These are phyloP conservation scores for Boletales sp. DNA, from an alignment of 768 basidiomycete genomes.

Conservation along the genomic window DNA sequence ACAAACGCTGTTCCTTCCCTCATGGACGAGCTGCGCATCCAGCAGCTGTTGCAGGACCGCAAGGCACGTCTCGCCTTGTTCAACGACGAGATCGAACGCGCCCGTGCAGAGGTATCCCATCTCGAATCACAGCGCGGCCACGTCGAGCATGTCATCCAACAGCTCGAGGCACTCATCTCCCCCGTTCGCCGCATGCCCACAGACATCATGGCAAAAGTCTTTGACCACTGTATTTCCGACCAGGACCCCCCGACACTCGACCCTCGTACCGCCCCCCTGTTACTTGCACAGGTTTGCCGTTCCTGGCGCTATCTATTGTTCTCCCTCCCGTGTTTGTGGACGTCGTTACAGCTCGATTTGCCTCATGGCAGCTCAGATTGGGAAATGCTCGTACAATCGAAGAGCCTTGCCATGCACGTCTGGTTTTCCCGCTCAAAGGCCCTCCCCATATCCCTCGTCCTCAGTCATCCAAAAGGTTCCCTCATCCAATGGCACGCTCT, in stretches of 20 bases:
- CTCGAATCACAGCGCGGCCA: slow-evolving; percentile 17
- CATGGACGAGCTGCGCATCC: slow-evolving; percentile 17
- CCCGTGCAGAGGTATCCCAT: slow-evolving; percentile 15
- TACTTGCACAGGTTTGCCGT: slow-evolving; percentile 29
- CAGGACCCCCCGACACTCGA: slow-evolving; percentile 6
- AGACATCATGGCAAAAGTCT: slow-evolving; percentile 26
- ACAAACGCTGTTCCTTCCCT: slow-evolving; percentile 28
- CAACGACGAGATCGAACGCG: slow-evolving; percentile 16
- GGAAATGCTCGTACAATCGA: slow-evolving; percentile 26
- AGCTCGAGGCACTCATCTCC: slow-evolving; percentile 26
- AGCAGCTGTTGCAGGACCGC: slow-evolving; percentile 14
- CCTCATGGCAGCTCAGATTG: slow-evolving; percentile 18
- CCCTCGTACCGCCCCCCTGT: slow-evolving; percentile 17
- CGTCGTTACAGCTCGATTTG: slow-evolving; percentile 20
- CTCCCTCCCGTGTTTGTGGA: slow-evolving; percentile 27
- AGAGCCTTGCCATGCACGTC: slow-evolving; percentile 23
- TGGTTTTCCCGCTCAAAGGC: slow-evolving; percentile 30
- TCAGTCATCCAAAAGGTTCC: slow-evolving; percentile 22
- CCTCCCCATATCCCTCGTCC: slow-evolving; percentile 24
- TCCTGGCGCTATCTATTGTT: slow-evolving; percentile 30
- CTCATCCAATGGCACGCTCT: slow-evolving; percentile 25
- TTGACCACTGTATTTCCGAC: slow-evolving; percentile 21
- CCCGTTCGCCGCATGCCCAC: slow-evolving; percentile 31
- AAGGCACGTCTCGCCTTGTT: slow-evolving; percentile 12
- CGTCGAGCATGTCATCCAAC: slow-evolving; percentile 12